Conservation (phyloP, 2,329 filamentous ascomycete genomes). For the Sclerotinia minor region DNA sequence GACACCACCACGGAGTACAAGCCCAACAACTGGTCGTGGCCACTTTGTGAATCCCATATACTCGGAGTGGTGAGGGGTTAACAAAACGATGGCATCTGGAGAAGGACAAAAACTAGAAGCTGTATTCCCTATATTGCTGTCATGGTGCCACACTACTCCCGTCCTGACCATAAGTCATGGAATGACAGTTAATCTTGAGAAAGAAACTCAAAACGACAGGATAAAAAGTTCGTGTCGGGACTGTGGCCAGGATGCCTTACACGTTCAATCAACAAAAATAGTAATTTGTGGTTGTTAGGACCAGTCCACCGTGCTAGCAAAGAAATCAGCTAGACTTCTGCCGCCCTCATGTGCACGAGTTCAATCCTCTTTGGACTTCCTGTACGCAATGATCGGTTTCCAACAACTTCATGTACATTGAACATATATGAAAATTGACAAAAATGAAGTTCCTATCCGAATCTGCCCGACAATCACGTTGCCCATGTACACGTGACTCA, state of each 20-base stretch:
- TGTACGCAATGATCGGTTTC: neutral
- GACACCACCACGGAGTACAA: neutral
- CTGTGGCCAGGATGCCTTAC: neutral
- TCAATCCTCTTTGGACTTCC: neutral
- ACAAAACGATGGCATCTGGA: neutral
- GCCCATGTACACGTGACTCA: neutral
- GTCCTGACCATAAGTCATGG: neutral
- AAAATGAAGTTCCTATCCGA: conserved; percentile 4
- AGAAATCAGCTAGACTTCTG: conserved; percentile 17
- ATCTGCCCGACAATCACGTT: conserved; percentile 2
- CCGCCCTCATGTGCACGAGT: neutral
- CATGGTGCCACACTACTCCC: neutral
- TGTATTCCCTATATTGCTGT: conserved; percentile 13
- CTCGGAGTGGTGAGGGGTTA: neutral
- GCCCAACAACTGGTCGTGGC: neutral
- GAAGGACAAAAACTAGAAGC: neutral
- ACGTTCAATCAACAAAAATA: neutral
- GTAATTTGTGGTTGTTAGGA: neutral
- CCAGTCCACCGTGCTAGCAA: neutral
- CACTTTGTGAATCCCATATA: conserved; percentile 1
- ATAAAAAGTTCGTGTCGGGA: neutral
- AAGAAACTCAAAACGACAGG: neutral
- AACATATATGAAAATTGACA: neutral
- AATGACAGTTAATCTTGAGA: neutral
- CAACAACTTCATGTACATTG: neutral